Conservation (phyloP, 2,329 filamentous ascomycete genomes). For the Diplodia scrobiculata region DNA sequence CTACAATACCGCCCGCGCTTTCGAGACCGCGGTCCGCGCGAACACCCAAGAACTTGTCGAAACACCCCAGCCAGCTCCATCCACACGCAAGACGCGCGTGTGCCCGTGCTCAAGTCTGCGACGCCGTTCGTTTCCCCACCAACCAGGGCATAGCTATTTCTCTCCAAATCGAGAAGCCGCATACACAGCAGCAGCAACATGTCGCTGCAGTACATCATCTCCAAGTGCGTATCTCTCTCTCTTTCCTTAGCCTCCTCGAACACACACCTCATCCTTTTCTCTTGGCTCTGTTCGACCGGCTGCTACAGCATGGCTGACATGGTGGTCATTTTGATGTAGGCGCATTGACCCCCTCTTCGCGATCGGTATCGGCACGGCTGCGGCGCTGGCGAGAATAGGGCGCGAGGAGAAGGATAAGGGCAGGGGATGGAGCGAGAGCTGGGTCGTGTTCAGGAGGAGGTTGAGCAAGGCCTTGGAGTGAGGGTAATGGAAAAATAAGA, state of each 20-base stretch:
- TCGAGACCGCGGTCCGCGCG: background rate
- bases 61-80: background rate
- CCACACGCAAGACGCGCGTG: background rate
- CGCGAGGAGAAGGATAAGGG: conserved; percentile 55
- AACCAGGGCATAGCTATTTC: no score
- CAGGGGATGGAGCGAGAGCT: conserved; percentile 42
- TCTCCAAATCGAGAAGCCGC: background rate
- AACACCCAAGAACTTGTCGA: background rate
- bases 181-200: conserved; percentile 31
- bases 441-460: conserved; percentile 48
- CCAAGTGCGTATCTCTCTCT: conserved; percentile 41
- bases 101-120: background rate
- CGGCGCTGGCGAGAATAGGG: conserved; percentile 47
- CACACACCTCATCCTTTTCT: background rate
- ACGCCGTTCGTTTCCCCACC: background rate
- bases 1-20: background rate
- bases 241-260: background rate
- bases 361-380: conserved; percentile 50
- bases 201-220: conserved; percentile 49
- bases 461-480: conserved; percentile 39
- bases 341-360: conserved; percentile 55
- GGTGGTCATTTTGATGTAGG: conserved; percentile 35
- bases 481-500: background rate
- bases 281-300: background rate
- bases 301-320: background rate